These are phyloP conservation scores for Liquidambar formosana DNA, from an alignment of 164 flowering plant species.

Conservation along the genomic window DNA sequence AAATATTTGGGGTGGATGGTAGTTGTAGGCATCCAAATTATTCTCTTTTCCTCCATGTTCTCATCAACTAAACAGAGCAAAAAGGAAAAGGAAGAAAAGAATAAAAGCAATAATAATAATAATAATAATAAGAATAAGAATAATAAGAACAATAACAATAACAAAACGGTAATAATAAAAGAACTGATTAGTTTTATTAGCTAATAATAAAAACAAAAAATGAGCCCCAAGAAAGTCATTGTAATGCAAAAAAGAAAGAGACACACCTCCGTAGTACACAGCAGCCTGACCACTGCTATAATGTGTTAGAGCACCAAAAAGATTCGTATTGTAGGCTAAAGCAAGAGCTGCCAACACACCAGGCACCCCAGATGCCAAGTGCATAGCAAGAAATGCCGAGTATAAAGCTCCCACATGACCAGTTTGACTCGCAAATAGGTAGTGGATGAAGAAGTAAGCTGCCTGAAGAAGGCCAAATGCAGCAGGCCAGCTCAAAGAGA, in stretches of 20 bases:
- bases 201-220: too few species aligned
- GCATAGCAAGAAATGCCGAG: conserved; percentile 95
- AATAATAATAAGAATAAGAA: too few species aligned
- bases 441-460: conserved; percentile 84
- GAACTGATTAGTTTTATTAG: too few species aligned
- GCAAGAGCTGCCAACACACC: conserved; percentile 77
- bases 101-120: too few species aligned
- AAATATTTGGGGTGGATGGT: too few species aligned
- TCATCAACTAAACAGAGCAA: too few species aligned
- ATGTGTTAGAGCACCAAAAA: conserved; percentile 92
- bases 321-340: conserved; percentile 84
- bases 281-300: conserved; percentile 98
- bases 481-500: conserved; percentile 83
- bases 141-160: too few species aligned
- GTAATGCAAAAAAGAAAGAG: not conserved
- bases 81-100: too few species aligned
- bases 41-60: too few species aligned
- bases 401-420: conserved; percentile 94
- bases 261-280: conserved; percentile 86
- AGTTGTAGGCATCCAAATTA: too few species aligned
- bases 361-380: conserved; percentile 85
- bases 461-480: conserved; percentile 83
- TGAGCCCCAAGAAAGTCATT: not conserved
- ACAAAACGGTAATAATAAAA: too few species aligned
- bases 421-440: conserved; percentile 92